phyloP scores from a whole-genome alignment of 2,329 filamentous ascomycete genomes.

The Botrytis pseudocinerea region DNA sequence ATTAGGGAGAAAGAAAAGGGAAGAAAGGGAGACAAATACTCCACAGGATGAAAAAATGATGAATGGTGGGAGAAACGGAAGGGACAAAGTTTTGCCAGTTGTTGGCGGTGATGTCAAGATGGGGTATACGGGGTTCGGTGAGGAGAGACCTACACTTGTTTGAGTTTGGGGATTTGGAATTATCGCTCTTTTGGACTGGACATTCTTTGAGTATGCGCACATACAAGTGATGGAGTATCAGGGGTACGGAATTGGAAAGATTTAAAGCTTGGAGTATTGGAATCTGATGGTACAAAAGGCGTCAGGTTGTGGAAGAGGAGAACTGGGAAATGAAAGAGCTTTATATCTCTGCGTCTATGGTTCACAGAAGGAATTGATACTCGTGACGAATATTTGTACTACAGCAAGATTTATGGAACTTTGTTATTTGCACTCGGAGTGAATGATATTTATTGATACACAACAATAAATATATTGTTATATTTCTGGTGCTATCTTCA shows the following conservation, averaged over 20 bases:
- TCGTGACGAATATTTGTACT: background rate
- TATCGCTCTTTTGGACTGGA: background rate
- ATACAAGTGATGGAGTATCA: background rate
- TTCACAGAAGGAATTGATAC: background rate
- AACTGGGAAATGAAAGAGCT: background rate
- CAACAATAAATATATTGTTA: background rate
- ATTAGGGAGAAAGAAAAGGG: slow-evolving; percentile 54
- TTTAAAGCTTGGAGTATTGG: background rate
- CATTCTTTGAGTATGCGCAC: background rate
- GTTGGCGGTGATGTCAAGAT: slow-evolving; percentile 6
- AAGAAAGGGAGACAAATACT: slow-evolving; percentile 32
- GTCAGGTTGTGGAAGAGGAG: background rate
- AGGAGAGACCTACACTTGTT: slow-evolving; percentile 3
- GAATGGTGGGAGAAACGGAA: background rate
- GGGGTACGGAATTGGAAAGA: background rate
- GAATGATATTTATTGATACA: background rate
- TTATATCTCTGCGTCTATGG: background rate
- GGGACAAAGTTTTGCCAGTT: background rate
- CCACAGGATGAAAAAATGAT: background rate
- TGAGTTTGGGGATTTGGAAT: background rate
- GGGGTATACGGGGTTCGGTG: background rate
- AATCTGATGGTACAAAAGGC: background rate
- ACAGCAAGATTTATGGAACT: background rate
- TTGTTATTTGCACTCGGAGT: background rate
- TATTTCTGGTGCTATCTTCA: background rate